Conservation (phyloP, 768 basidiomycete genomes). For the Strobilomyces dryophilus region DNA sequence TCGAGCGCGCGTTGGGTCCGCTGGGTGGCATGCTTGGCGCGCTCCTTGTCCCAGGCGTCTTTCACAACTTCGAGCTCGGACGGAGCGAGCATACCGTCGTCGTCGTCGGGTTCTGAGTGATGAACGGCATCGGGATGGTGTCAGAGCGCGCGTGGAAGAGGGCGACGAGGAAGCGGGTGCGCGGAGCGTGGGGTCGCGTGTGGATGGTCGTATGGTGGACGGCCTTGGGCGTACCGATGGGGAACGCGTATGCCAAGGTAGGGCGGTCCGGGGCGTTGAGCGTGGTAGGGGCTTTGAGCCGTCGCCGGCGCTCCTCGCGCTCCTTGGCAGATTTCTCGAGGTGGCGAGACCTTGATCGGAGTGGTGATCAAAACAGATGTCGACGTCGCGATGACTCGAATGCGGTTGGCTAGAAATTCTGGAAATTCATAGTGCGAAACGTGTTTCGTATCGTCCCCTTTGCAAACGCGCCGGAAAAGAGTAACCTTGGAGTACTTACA, state of each 20-base stretch:
- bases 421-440: too few species aligned
- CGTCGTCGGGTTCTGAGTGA: background rate
- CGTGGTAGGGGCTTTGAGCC: background rate
- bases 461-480: too few species aligned
- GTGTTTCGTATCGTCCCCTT: too few species aligned
- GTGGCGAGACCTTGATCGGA: background rate
- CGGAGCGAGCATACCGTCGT: background rate
- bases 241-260: background rate
- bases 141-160: background rate
- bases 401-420: too few species aligned
- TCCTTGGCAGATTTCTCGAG: background rate
- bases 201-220: background rate
- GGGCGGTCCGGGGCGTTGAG: background rate
- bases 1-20: background rate
- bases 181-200: background rate
- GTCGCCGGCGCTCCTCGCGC: background rate
- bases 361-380: too few species aligned
- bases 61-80: background rate
- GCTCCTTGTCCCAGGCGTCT: background rate
- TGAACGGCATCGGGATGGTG: background rate
- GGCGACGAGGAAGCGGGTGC: background rate
- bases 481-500: too few species aligned
- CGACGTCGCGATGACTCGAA: too few species aligned
- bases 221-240: background rate
- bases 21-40: background rate